These are phyloP conservation scores for Miamiensis avidus DNA, from an alignment of 169 alveolate genomes.

Conservation along the genomic window DNA sequence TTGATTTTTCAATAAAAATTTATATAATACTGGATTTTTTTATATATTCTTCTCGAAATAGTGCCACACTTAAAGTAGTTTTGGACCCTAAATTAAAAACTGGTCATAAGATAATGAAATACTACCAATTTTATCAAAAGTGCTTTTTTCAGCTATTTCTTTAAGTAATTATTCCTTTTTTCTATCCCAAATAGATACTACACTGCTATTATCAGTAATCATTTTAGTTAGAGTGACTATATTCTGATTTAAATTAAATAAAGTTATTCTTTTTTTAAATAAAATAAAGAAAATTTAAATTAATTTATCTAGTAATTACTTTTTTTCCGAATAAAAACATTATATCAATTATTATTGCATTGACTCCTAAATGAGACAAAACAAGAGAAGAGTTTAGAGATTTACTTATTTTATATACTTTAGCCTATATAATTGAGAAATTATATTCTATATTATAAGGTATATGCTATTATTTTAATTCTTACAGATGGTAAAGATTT, in stretches of 20 bases:
- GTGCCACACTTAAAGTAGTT: neutral
- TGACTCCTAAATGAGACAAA: neutral
- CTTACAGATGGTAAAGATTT: neutral
- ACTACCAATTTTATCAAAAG: neutral
- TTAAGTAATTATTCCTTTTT: neutral
- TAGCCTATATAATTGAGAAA: neutral
- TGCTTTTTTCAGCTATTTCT: neutral
- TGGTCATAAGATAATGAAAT: neutral
- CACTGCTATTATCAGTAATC: neutral
- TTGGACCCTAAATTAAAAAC: neutral
- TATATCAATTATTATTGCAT: neutral
- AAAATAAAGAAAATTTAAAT: no score
- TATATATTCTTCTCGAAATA: neutral
- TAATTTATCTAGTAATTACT: neutral
- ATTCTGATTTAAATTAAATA: neutral
- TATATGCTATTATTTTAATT: no score
- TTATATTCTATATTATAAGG: no score
- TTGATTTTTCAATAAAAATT: neutral
- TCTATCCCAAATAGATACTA: neutral
- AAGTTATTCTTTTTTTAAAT: no score
- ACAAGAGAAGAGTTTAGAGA: neutral
- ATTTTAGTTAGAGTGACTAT: neutral
- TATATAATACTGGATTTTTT: neutral
- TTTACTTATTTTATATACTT: no score
- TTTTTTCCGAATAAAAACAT: neutral